Base-by-base conservation (phyloP, 345 rosid species). In the Combretum micranthum region DNA sequence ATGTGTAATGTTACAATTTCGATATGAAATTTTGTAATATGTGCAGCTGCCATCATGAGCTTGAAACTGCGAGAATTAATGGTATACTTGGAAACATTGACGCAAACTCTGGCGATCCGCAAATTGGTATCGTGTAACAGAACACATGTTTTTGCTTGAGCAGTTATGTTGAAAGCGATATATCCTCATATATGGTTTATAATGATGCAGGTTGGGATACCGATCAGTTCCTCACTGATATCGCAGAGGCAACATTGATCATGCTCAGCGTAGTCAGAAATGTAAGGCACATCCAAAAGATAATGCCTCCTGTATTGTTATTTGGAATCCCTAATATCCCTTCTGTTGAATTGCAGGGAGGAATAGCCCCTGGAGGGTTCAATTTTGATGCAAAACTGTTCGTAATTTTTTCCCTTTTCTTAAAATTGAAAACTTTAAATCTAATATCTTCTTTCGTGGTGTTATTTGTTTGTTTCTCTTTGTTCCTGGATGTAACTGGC, bases 321-420 rank as follows among this genome's bases (percentile, higher is more conserved):
- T 32, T 11, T 32, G 39, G 9, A 7, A 32, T 32, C 9, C 39
- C 39, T 7, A 32, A 32, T 32, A 32, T 32, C 39, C 20, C 21
- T 59, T 37, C 39, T 32, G 39, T 32, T 32, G 39, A 32, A 32
- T 60, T 21, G 49, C 70, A 82, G 99, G 97, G 88, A 68, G 97
- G 99, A 42, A 51, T 93, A 65, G 87, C 94, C 18, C 97, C 99
- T 3, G 99, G 99, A 61, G 99, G 99, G 26, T 87, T 89, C 84
- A 85, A 93, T 77, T 93, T 93, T 32, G 99, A 93, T 64, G 97
- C 99, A 37, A 93, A 93, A 83, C 64, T 89, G 94, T 93, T 46
- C 73, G 86, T 53, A 25, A 9, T 32, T 56, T 32, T 60, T 45
- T 22, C 7, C 47, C 52, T 39, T 53, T 43, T 59, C 52, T 20